A percentile compares a stretch with the other conserved stretches of the same genome.
These are phyloP conservation scores for Schoenoplectus tabernaemontani DNA, from an alignment of 202 grass and related monocot species.

Conservation along the genomic window DNA sequence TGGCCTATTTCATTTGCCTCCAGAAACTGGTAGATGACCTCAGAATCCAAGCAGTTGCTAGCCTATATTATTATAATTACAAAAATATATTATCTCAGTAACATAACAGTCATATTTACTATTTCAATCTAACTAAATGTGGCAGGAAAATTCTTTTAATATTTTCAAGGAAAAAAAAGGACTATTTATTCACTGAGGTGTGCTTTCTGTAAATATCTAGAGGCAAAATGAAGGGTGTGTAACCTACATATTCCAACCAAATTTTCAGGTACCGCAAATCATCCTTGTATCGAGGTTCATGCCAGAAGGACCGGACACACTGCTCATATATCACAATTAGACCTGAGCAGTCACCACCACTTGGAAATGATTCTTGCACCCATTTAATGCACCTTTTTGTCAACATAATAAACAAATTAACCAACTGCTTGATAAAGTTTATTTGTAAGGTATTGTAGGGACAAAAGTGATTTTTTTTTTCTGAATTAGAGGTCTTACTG, in stretches of 20 bases:
- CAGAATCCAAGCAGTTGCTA: conserved; percentile 54
- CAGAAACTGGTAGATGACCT: conserved; percentile 76
- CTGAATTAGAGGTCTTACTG: conserved; percentile 40
- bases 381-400: conserved; percentile 81
- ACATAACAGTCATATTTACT: not conserved
- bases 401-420: not conserved
- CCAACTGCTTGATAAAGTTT: not conserved
- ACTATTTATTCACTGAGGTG: not conserved
- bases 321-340: conserved; percentile 91
- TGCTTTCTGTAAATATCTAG: not conserved
- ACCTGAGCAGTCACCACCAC: conserved; percentile 73
- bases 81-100: not conserved
- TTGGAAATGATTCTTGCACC: conserved; percentile 94
- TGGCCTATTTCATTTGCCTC: conserved; percentile 82
- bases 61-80: conserved; percentile 35
- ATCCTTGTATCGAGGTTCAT: conserved; percentile 63
- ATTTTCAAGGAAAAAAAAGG: not conserved
- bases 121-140: not conserved
- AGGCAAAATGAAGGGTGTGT: not conserved
- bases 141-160: not conserved
- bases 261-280: conserved; percentile 97
- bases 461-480: not conserved
- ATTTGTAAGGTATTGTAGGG: not conserved
- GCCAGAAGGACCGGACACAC: conserved; percentile 86
- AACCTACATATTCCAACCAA: conserved; percentile 93